Conservation (phyloP, 2,329 filamentous ascomycete genomes). For the Rhytidhysteron rufulum region DNA sequence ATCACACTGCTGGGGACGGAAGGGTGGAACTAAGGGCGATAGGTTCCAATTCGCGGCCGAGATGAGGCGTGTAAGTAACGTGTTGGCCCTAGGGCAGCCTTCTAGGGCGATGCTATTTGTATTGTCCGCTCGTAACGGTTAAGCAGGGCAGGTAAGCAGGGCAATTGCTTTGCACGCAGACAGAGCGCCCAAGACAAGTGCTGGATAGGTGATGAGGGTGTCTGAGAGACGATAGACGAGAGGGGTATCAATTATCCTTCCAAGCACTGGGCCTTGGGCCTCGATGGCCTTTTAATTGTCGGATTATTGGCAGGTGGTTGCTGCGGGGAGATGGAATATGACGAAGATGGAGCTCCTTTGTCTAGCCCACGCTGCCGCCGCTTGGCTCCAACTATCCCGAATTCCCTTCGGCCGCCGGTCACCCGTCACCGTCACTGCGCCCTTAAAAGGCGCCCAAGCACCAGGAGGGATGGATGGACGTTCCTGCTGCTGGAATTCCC, state of each 20-base stretch:
- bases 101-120: background rate
- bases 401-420: slow-evolving; percentile 4
- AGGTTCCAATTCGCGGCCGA: background rate
- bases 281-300: too few relatives aligned
- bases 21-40: slow-evolving; percentile 14
- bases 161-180: slow-evolving; percentile 1
- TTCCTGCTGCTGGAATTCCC: background rate
- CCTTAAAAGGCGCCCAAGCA: slow-evolving; percentile 6
- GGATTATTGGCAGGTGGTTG: slow-evolving; percentile 10
- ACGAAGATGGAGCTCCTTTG: slow-evolving; percentile 22
- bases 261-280: too few relatives aligned
- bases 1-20: slow-evolving; percentile 21
- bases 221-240: too few relatives aligned
- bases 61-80: background rate
- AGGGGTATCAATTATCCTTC: too few relatives aligned
- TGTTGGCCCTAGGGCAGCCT: background rate
- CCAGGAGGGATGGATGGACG: background rate
- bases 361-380: slow-evolving; percentile 19
- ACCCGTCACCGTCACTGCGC: slow-evolving; percentile 4
- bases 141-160: background rate
- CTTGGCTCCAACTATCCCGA: slow-evolving; percentile 1
- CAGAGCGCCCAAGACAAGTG: background rate
- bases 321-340: slow-evolving; percentile 32
- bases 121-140: background rate
- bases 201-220: too few relatives aligned